These are phyloP conservation scores for Fusarium anthophilum DNA, from an alignment of 2,329 filamentous ascomycete genomes.

Conservation along the genomic window DNA sequence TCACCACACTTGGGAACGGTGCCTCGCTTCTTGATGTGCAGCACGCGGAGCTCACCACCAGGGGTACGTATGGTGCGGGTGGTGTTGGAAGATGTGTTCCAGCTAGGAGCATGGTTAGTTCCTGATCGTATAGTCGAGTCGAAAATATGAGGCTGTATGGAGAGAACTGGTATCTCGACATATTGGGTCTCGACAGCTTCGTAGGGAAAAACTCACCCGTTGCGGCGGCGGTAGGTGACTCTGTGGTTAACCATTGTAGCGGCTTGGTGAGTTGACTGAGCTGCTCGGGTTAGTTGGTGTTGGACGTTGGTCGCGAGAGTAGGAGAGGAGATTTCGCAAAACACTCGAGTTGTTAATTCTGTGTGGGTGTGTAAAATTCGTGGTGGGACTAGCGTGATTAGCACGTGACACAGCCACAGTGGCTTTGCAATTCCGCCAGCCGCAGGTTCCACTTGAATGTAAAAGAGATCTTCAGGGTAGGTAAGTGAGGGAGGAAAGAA, in stretches of 20 bases:
- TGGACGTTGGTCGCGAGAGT: conserved; percentile 41
- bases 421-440: neutral
- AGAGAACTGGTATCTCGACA: neutral
- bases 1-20: conserved; percentile 99
- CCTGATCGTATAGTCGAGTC: conserved; percentile 12
- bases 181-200: neutral
- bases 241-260: conserved; percentile 68
- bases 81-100: conserved; percentile 99
- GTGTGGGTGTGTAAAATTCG: conserved; percentile 5
- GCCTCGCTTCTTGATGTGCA: conserved; percentile 99
- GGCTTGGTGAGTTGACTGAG: conserved; percentile 40
- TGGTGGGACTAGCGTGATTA: neutral
- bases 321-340: conserved; percentile 49
- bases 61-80: conserved; percentile 96
- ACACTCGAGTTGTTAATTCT: conserved; percentile 2
- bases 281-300: conserved; percentile 34
- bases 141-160: conserved; percentile 5
- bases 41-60: conserved; percentile 92
- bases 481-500: neutral
- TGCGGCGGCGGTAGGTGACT: conserved; percentile 79
- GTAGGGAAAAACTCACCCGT: conserved; percentile 70
- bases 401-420: neutral
- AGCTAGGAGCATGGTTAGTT: conserved; percentile 63
- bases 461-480: too few species aligned
- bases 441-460: neutral